A percentile compares a stretch with the other conserved stretches of the same genome.
These are phyloP conservation scores for Phytophthora aleatoria DNA, from an alignment of 352 stramenopile species.

Conservation along the genomic window DNA sequence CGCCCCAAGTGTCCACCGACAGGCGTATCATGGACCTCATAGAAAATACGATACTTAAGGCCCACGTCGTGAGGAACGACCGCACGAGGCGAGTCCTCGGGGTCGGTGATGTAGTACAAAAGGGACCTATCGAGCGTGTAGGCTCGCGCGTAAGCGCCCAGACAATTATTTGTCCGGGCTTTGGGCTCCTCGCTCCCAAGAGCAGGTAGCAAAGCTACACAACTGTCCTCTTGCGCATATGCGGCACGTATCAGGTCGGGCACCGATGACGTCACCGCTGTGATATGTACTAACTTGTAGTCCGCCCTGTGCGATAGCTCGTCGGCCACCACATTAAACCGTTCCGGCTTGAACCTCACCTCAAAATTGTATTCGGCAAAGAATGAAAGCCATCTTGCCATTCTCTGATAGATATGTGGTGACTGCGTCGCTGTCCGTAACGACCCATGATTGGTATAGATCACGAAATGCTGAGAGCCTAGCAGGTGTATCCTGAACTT, in stretches of 20 bases:
- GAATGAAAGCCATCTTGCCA: constrained; percentile 34
- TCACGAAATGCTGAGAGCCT: constrained; percentile 14
- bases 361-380: constrained; percentile 37
- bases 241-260: not conserved
- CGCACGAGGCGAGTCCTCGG: not conserved
- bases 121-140: not conserved
- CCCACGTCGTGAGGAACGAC: not conserved
- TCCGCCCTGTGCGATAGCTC: constrained; percentile 22
- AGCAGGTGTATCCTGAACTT: constrained; percentile 39
- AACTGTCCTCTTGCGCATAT: not conserved
- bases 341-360: constrained; percentile 30
- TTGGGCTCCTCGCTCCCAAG: not conserved
- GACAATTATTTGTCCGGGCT: not conserved
- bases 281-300: constrained; percentile 21
- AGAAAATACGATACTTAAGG: not conserved
- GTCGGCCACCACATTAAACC: constrained; percentile 20
- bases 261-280: constrained; percentile 6
- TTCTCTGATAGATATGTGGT: constrained; percentile 26
- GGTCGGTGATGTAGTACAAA: not conserved
- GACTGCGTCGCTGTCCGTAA: constrained; percentile 17
- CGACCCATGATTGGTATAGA: constrained; percentile 27
- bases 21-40: not conserved
- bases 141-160: not conserved
- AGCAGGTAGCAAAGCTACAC: not conserved
- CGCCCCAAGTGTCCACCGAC: no score